Evolutionary conservation across 768 basidiomycete species (phyloP), one percentile per base, ranked within the genome.

Genomic region (Boletus huronensis): DNA sequence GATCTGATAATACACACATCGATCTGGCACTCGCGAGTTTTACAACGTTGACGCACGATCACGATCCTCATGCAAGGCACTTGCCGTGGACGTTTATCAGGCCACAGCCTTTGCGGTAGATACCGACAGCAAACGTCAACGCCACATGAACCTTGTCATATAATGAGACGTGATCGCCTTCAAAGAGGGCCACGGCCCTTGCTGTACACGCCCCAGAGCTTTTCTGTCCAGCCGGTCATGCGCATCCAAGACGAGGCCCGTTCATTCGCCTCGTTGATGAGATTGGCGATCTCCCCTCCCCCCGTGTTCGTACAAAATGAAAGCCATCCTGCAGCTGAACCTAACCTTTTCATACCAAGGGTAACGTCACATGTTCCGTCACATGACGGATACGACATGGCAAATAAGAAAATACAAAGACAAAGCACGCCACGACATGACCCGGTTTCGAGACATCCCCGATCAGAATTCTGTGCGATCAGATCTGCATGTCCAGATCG

Each of bases 401-500:
- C 52, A 63, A 62, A 60, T 40, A 63, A 5, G 29, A 48, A 36
- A 53, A 62, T 49, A 58, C 60, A 66, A 48, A 45, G 29, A 52
- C 59, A 62, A 57, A 67, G 2, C 26, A 59, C 25, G 48, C n/a
- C 45, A 60, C 28, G 56, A 57, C 42, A 55, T 41, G 55, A 38
- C 26, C 43, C 49, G 50, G 54, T 61, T 61, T 52, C 47, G 29
- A 36, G 44, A 55, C 58, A 64, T 60, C 47, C 63, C 68, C 68
- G 70, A 70, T 70, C 68, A 70, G 62, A 70, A 72, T 70, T 72
- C 68, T 64, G 55, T 54, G 25, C 55, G 68, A 68, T 71, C 65
- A 53, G 65, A 70, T 70, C 70, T 61, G 45, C 60, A 31, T 1
- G 28, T 21, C 57, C 64, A 54, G 62, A 69, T 67, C 59, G 50